phyloP scores from a whole-genome alignment of 2,329 filamentous ascomycete species.

The Pseudocercospora pini-densiflorae region DNA sequence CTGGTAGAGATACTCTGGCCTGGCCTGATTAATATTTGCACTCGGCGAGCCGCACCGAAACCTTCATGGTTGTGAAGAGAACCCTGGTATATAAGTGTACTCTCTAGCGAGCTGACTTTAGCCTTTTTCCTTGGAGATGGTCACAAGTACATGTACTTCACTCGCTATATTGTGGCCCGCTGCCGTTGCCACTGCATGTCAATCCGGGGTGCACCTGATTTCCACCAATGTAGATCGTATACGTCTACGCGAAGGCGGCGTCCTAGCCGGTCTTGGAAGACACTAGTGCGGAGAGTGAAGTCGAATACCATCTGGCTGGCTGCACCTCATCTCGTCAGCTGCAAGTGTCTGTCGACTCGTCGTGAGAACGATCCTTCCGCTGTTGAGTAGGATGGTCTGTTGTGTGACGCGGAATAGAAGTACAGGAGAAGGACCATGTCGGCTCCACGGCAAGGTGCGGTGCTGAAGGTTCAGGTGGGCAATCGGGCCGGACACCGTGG shows the following conservation, averaged over 20 bases:
- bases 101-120: background rate
- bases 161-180: constrained; percentile 14
- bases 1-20: background rate
- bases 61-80: background rate
- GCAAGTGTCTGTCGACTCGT: background rate
- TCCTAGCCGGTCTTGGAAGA: constrained; percentile 18
- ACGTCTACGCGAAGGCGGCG: constrained; percentile 1
- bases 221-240: constrained; percentile 20
- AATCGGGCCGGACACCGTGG: background rate
- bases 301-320: background rate
- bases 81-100: background rate
- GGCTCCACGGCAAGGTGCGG: constrained; percentile 4
- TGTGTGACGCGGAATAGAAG: background rate
- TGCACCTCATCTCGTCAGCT: background rate
- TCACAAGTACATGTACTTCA: constrained; percentile 2
- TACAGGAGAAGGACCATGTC: background rate
- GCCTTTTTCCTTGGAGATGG: constrained; percentile 1
- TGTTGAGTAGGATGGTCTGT: background rate
- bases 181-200: constrained; percentile 1
- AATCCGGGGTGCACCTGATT: constrained; percentile 13
- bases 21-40: background rate
- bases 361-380: background rate
- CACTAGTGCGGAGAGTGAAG: constrained; percentile 25
- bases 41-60: constrained; percentile 4
- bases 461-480: background rate